Evolutionary conservation across 2,329 filamentous ascomycete genomes (phyloP).

Genomic region (Byssoonygena ceratinophila): DNA sequence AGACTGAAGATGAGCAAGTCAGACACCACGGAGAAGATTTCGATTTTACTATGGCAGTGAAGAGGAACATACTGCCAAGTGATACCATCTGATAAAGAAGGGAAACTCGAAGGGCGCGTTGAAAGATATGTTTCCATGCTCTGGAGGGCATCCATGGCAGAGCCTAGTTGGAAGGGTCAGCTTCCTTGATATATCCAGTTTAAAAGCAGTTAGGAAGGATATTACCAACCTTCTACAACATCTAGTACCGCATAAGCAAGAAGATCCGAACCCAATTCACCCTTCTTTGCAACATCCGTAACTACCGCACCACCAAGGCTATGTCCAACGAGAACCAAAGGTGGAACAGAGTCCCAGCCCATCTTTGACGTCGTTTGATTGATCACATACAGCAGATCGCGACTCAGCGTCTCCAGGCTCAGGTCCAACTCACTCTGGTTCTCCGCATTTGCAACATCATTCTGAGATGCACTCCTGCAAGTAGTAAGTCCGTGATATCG

Average conservation of each 20-base stretch:
- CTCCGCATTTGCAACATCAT: constrained; percentile 17
- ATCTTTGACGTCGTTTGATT: constrained; percentile 55
- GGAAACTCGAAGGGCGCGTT: constrained; percentile 66
- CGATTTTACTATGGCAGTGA: neutral
- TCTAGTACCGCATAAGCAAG: constrained; percentile 85
- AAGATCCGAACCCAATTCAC: constrained; percentile 54
- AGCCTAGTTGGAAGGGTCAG: constrained; percentile 41
- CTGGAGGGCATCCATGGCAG: constrained; percentile 84
- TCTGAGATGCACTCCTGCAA: constrained; percentile 21
- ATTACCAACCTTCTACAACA: constrained; percentile 62
- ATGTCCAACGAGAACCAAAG: constrained; percentile 76
- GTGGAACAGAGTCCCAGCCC: constrained; percentile 63
- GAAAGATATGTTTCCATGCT: constrained; percentile 90
- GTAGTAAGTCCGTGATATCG: constrained; percentile 69
- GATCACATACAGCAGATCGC: constrained; percentile 62
- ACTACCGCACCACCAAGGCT: constrained; percentile 87
- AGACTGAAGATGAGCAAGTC: constrained; percentile 36
- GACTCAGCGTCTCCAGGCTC: constrained; percentile 58
- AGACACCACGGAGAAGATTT: neutral
- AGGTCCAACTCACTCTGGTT: constrained; percentile 48
- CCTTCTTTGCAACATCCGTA: constrained; percentile 64
- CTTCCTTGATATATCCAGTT: neutral
- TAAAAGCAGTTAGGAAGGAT: neutral
- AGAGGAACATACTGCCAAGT: constrained; percentile 65
- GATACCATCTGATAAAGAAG: constrained; percentile 66